phyloP scores from a whole-genome alignment of 2,329 filamentous ascomycete species.

The Proliferodiscus dingleyae region DNA sequence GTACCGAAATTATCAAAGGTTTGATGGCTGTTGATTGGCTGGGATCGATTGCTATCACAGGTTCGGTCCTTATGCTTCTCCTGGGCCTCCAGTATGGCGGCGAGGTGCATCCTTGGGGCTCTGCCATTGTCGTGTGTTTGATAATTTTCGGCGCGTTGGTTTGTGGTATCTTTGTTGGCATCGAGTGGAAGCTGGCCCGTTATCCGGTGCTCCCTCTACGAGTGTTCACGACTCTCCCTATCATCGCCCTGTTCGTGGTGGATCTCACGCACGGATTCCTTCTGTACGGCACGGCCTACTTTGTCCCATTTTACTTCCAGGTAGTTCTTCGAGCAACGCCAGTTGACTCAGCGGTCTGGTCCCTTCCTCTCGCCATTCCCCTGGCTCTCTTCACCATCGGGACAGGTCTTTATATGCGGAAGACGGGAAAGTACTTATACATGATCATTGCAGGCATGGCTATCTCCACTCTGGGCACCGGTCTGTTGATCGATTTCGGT shows the following conservation, averaged over 20 bases:
- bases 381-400: constrained; percentile 56
- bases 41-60: constrained; percentile 49
- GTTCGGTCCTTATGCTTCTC: constrained; percentile 74
- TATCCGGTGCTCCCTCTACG: constrained; percentile 71
- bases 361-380: constrained; percentile 64
- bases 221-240: constrained; percentile 62
- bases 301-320: constrained; percentile 65
- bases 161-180: constrained; percentile 56
- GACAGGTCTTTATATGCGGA: constrained; percentile 50
- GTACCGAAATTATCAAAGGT: constrained; percentile 7
- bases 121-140: constrained; percentile 68
- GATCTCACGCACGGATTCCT: constrained; percentile 61
- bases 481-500: constrained; percentile 56
- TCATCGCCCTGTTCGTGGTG: constrained; percentile 58
- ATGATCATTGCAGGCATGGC: constrained; percentile 53
- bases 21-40: constrained; percentile 8
- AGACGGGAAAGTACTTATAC: constrained; percentile 58
- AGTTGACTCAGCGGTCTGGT: constrained; percentile 67
- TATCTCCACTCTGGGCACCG: constrained; percentile 58
- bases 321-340: constrained; percentile 65
- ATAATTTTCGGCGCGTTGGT: constrained; percentile 65
- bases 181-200: constrained; percentile 61
- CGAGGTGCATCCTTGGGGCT: constrained; percentile 49
- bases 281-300: constrained; percentile 44
- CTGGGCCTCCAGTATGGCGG: constrained; percentile 66